Base-by-base conservation (phyloP, 148 eudicot genomes). In the Cornus suecica region DNA sequence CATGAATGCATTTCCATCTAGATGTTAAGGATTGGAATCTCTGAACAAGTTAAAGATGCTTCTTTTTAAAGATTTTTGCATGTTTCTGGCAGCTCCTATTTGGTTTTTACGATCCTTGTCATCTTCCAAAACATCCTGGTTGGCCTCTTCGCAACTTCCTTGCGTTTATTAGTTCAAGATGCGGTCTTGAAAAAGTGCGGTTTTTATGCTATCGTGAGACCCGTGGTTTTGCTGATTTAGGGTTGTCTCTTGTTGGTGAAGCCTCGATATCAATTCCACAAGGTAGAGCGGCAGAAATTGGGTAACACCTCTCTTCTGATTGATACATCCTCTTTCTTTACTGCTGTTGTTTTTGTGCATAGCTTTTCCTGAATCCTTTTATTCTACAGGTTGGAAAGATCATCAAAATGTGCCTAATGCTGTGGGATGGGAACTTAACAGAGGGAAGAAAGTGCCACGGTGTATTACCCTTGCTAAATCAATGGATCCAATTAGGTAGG, bases 91-190 rank as follows among this genome's bases (percentile, higher is more conserved):
- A 94, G 99, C 54, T 86, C 41, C 78, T 94, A 66, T 94, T 90
- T 87, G 99, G 97, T 23, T 92, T 92, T 80, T 94, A 94, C 81
- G 99, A 94, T 72, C 99, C 99, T 26, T 94, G 96, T 78, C 87
- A 94, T 86, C 91, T 82, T 81, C 87, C 88, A 70, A 84, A 76
- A 31, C 82, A 89, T 73, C 97, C 99, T 60, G 99, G 99, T 28
- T 94, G 96, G 97, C 97, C 97, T 65, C 94, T 94, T 67, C 92
- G 96, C 80, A 94, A 94, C 87, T 87, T 84, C 41, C 85, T 94
- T 71, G 89, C 89, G 23, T 83, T 81, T 79, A 82, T 94, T 71
- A 68, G 81, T 80, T 73, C 86, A 79, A 90, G 92, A 86, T 90
- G 97, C 94, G 83, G 85, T 61, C 85, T 90, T 24, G 83, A 83